Evolutionary conservation across 2,329 filamentous ascomycete genomes (phyloP).

Genomic region (Lachnellula occidentalis): DNA sequence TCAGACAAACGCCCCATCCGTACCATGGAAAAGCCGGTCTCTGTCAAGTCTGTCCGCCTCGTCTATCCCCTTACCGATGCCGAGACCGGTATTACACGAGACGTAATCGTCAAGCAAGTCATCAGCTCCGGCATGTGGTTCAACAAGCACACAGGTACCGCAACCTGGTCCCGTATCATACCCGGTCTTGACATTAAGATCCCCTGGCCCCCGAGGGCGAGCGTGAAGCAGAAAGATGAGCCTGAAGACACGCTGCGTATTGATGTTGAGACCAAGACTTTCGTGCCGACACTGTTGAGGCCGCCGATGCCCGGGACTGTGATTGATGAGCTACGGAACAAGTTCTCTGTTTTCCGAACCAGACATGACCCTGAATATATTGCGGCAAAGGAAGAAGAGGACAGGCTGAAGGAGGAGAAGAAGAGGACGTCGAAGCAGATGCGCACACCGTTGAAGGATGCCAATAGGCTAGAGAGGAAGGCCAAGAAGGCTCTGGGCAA

Average conservation of each 20-base stretch:
- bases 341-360: conserved; percentile 75
- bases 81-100: conserved; percentile 57
- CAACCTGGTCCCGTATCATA: conserved; percentile 54
- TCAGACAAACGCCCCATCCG: conserved; percentile 37
- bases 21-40: conserved; percentile 50
- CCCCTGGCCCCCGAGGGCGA: conserved; percentile 63
- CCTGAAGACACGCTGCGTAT: conserved; percentile 68
- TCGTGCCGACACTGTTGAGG: conserved; percentile 68
- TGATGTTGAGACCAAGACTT: conserved; percentile 69
- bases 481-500: conserved; percentile 27
- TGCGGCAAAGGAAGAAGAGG: conserved; percentile 56
- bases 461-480: conserved; percentile 26
- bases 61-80: conserved; percentile 70
- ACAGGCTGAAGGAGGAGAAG: conserved; percentile 37
- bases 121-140: conserved; percentile 45
- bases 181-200: conserved; percentile 67
- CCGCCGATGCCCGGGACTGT: conserved; percentile 75
- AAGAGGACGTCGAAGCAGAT: conserved; percentile 25
- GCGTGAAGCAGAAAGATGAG: conserved; percentile 47
- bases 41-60: conserved; percentile 70
- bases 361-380: conserved; percentile 73
- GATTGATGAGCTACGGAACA: conserved; percentile 79
- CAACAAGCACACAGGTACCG: conserved; percentile 45
- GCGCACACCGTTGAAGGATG: conserved; percentile 30
- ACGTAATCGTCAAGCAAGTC: conserved; percentile 73